Base-by-base conservation (phyloP, 805 yeast genomes). In the Candida nanaspora region DNA sequence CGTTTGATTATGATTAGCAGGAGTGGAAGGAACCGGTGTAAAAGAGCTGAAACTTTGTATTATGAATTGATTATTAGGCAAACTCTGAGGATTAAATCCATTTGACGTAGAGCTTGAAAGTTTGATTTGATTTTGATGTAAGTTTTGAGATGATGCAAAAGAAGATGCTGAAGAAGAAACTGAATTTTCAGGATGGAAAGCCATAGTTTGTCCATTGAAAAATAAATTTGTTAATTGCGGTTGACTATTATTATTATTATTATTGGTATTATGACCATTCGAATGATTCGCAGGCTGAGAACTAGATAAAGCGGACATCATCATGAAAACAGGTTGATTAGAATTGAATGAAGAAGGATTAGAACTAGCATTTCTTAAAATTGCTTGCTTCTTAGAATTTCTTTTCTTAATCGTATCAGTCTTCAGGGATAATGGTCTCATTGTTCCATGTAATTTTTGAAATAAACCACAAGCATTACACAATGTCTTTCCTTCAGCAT, bases 381-480 rank as follows among this genome's bases (percentile, higher is more conserved):
- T 28, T 11, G 57, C 45, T 34, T 61, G 65, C 47, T 63, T 53
- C 41, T 75, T 71, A 3, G 78, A 70, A 43, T 69, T 68, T 49
- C 83, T 60, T 55, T 77, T 78, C 42, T 74, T 76, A 39, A 78
- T 78, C 11, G 74, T 72, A 46, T 75, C 81, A 0, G 78, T 75
- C 44, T 75, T 75, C 41, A 75, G 59, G 20, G 80, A 70, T 20
- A 78, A 58, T 2, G 83, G 83, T 39, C 83, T 58, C 54, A 75
- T 74, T 3, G 82, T 74, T 15, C 83, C 83, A 50, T 78, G 83
- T 16, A 78, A 57, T 50, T 77, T 77, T 40, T 71, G 67, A 51
- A 77, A 78, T 19, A 78, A 60, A 0, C 83, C 83, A 61, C 83
- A 78, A 0, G 83, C 83, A 51, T 78, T 78, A 53, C 83, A 78